Evolutionary conservation across 2,329 filamentous ascomycete genomes (phyloP).

Genomic region (Nannizziopsis arthrosporioides): DNA sequence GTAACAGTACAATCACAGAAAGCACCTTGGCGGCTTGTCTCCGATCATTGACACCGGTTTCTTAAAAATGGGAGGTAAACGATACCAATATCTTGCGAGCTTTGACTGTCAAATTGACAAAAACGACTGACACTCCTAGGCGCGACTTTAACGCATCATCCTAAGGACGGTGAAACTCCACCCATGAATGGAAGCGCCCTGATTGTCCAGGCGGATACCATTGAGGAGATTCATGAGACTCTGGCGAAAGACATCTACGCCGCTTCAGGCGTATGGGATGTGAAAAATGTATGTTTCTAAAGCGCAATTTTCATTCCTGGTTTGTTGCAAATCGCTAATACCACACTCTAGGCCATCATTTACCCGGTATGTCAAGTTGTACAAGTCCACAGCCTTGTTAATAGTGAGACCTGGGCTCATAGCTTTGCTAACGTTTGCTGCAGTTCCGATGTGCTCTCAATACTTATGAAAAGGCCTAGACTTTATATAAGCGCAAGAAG

Average conservation of each 20-base stretch:
- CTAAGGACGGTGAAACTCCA: constrained; percentile 49
- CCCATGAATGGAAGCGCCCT: constrained; percentile 64
- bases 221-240: constrained; percentile 56
- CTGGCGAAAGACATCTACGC: constrained; percentile 64
- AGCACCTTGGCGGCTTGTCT: constrained; percentile 48
- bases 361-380: constrained; percentile 11
- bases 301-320: background rate
- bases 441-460: constrained; percentile 14
- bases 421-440: background rate
- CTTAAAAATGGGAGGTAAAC: constrained; percentile 54
- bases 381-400: background rate
- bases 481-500: background rate
- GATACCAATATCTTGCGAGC: background rate
- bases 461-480: constrained; percentile 5
- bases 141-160: constrained; percentile 54
- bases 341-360: constrained; percentile 10
- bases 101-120: background rate
- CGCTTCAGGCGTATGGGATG: constrained; percentile 65
- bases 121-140: constrained; percentile 34
- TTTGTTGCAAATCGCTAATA: constrained; percentile 5
- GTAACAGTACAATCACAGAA: constrained; percentile 21
- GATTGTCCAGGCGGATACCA: constrained; percentile 53
- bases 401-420: background rate
- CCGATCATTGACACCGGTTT: constrained; percentile 44
- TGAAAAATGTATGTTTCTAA: constrained; percentile 45